A percentile compares a stretch with the other conserved stretches of the same genome.
These are phyloP conservation scores for Protomyces inouyei DNA, from an alignment of 1,139 yeast species.

Conservation along the genomic window DNA sequence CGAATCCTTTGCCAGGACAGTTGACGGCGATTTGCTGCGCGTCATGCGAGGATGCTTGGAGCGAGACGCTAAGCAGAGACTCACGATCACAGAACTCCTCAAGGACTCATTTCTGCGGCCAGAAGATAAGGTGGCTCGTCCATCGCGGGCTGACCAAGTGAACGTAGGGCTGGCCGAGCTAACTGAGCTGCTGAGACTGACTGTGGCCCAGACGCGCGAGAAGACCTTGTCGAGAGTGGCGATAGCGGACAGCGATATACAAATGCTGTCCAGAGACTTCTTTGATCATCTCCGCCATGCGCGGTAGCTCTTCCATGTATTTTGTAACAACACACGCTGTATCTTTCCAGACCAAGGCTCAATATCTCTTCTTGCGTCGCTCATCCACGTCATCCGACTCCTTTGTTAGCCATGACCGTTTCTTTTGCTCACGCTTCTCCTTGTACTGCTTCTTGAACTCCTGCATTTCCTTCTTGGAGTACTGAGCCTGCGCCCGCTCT, in stretches of 20 bases:
- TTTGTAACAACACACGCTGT: background rate
- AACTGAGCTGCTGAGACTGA: constrained; percentile 16
- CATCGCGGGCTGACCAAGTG: constrained; percentile 3
- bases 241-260: constrained; percentile 2
- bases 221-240: constrained; percentile 13
- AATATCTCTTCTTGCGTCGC: background rate
- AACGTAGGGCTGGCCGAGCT: background rate
- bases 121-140: constrained; percentile 5
- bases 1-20: constrained; percentile 39
- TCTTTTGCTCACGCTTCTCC: constrained; percentile 35
- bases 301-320: background rate
- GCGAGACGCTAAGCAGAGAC: constrained; percentile 65
- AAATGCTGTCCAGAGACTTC: constrained; percentile 13
- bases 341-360: background rate
- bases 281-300: constrained; percentile 13
- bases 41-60: constrained; percentile 67
- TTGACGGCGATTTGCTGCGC: constrained; percentile 66
- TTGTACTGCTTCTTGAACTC: constrained; percentile 33
- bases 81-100: constrained; percentile 61
- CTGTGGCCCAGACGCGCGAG: constrained; percentile 16
- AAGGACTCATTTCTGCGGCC: constrained; percentile 52
- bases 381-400: constrained; percentile 2
- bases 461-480: constrained; percentile 35
- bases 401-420: constrained; percentile 33
- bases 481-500: constrained; percentile 33